Conservation (phyloP, 2,329 filamentous ascomycete genomes). For the Neopestalotiopsis sp. region DNA sequence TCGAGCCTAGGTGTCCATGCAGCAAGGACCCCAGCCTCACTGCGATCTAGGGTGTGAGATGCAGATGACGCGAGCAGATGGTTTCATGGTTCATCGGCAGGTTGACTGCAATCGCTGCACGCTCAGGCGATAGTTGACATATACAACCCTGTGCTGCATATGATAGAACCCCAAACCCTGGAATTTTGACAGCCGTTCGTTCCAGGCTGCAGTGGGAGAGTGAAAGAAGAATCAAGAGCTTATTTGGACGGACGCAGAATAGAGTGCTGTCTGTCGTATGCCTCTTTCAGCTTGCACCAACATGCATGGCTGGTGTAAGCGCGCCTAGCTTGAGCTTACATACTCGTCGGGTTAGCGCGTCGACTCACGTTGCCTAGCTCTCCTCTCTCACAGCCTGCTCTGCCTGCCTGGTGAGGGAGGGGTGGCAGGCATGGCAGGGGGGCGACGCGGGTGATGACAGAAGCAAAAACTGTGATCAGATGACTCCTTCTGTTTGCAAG, state of each 20-base stretch:
- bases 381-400: too few relatives aligned
- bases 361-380: constrained; percentile 5
- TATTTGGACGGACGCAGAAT: neutral
- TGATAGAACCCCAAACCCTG: neutral
- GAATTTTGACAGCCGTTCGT: neutral
- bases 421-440: neutral
- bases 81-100: neutral
- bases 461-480: constrained; percentile 11
- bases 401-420: too few relatives aligned
- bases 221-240: neutral
- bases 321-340: constrained; percentile 10
- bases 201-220: neutral
- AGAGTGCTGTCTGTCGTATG: neutral
- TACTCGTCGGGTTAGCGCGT: constrained; percentile 5
- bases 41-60: neutral
- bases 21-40: neutral
- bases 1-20: neutral
- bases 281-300: neutral
- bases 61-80: neutral
- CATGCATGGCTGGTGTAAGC: neutral
- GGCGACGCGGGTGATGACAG: constrained; percentile 6
- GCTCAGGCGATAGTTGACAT: neutral
- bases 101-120: neutral
- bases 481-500: neutral
- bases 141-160: neutral